Conservation (phyloP, 306 rosid species). For the Senna siamea region DNA sequence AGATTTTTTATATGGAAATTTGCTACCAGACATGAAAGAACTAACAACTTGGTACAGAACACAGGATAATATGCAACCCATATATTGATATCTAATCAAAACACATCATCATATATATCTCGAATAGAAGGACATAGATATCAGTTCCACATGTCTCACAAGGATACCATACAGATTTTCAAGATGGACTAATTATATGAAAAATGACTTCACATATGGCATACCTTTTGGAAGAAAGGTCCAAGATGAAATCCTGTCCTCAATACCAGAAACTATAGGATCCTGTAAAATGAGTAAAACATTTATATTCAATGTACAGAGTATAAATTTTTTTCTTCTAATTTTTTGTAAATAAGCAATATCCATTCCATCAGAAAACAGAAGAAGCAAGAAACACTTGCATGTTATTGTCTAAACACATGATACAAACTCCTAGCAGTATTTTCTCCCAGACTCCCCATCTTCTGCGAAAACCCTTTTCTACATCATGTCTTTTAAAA, state of each 20-base stretch:
- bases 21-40: slow-evolving; percentile 17
- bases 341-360: slow-evolving; percentile 22
- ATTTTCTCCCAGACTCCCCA: slow-evolving; percentile 19
- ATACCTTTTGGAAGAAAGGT: slow-evolving; percentile 98
- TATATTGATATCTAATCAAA: slow-evolving; percentile 17
- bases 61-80: slow-evolving; percentile 17
- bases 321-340: no score
- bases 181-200: neutral
- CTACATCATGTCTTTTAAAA: slow-evolving; percentile 10
- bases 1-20: neutral
- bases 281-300: slow-evolving; percentile 60
- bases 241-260: slow-evolving; percentile 94
- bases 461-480: neutral
- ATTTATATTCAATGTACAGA: slow-evolving; percentile 21
- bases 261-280: slow-evolving; percentile 86
- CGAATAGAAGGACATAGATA: slow-evolving; percentile 4
- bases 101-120: neutral
- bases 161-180: slow-evolving; percentile 8
- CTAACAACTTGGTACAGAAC: slow-evolving; percentile 4
- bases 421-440: slow-evolving; percentile 23
- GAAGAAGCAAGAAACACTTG: slow-evolving; percentile 15
- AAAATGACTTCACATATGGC: slow-evolving; percentile 12
- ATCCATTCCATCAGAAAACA: neutral
- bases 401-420: slow-evolving; percentile 1
- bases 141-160: slow-evolving; percentile 7